Conservation (phyloP, 495 filamentous ascomycete species). For the Xylaria castorea region DNA sequence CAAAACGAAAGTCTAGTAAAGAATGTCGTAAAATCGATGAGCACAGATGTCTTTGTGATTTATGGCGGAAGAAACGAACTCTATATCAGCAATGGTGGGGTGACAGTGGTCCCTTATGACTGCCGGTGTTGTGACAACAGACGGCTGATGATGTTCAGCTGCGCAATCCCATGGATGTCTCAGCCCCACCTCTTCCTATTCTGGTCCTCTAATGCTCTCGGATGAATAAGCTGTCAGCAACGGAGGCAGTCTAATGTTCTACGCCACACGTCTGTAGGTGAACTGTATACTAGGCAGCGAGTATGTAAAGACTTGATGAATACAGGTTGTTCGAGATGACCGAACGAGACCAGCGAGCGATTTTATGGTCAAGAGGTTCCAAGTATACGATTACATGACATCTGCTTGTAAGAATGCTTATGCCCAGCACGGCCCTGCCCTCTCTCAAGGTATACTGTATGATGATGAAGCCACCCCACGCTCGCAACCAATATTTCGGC, state of each 20-base stretch:
- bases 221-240: not conserved
- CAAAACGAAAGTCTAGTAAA: not conserved
- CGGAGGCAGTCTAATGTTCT: not conserved
- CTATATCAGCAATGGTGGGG: slow-evolving; percentile 16
- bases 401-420: slow-evolving; percentile 8
- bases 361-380: not conserved
- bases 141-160: slow-evolving; percentile 23
- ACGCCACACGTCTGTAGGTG: not conserved
- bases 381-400: not conserved
- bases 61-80: not conserved
- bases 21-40: not conserved
- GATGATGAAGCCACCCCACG: slow-evolving; percentile 19
- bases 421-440: not conserved
- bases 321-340: not conserved
- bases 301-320: not conserved
- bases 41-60: not conserved
- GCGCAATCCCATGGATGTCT: slow-evolving; percentile 17
- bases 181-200: slow-evolving; percentile 8
- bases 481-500: not conserved
- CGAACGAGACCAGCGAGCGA: not conserved
- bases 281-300: not conserved
- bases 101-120: slow-evolving; percentile 19
- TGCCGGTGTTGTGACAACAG: slow-evolving; percentile 24
- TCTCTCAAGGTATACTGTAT: not conserved
- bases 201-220: not conserved